Percentiles rank a stretch among this genome's conserved stretches.
phyloP scores from a whole-genome alignment of 2,329 filamentous ascomycete species.

The Apiospora arundinis region DNA sequence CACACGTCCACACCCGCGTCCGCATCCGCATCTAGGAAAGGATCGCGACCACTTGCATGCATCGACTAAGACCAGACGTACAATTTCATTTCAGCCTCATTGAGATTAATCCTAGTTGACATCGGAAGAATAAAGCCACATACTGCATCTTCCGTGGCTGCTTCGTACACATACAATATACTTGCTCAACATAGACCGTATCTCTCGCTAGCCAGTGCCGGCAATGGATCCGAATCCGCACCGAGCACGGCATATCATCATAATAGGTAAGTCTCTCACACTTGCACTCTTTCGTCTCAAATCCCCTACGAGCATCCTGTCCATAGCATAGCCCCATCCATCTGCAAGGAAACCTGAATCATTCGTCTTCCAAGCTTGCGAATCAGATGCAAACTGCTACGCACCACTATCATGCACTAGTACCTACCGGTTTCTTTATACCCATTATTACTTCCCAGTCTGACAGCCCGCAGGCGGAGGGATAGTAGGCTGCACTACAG shows the following conservation, averaged over 20 bases:
- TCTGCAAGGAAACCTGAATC: background rate
- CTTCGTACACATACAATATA: background rate
- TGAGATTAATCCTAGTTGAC: background rate
- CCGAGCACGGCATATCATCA: slow-evolving; percentile 26
- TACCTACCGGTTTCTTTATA: background rate
- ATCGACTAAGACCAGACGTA: background rate
- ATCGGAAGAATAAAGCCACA: too few relatives aligned
- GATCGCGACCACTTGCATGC: background rate
- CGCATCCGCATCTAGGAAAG: background rate
- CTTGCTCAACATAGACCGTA: background rate
- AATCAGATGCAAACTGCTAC: background rate
- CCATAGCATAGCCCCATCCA: background rate
- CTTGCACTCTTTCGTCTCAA: background rate
- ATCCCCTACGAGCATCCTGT: background rate
- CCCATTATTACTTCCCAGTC: slow-evolving; percentile 20
- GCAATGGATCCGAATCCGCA: slow-evolving; percentile 24
- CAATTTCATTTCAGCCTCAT: background rate
- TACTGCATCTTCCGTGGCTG: background rate
- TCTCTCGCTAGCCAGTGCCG: background rate
- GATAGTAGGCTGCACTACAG: slow-evolving; percentile 89
- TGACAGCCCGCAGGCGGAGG: slow-evolving; percentile 70
- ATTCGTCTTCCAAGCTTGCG: background rate
- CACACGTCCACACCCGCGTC: background rate
- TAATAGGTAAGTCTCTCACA: slow-evolving; percentile 42
- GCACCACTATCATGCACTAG: slow-evolving; percentile 22